Conservation (phyloP, 495 filamentous ascomycete species). For the Hamigera avellanea region DNA sequence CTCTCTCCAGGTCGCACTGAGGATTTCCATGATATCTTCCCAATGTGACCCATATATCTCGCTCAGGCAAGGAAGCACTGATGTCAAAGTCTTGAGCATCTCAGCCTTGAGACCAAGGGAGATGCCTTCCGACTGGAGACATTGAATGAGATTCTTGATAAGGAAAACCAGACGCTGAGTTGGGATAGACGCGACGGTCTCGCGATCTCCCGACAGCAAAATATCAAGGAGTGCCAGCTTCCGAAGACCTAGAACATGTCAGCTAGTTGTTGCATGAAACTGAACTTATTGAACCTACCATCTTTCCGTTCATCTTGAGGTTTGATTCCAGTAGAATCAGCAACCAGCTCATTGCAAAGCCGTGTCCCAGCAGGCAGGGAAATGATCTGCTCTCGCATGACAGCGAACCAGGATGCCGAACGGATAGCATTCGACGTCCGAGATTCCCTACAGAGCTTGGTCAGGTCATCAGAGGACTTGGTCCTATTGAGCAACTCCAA, state of each 20-base stretch:
- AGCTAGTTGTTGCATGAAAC: constrained; percentile 3
- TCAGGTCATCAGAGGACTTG: constrained; percentile 22
- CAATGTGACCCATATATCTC: constrained; percentile 82
- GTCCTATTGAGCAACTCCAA: constrained; percentile 11
- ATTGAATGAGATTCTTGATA: constrained; percentile 62
- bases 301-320: constrained; percentile 21
- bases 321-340: constrained; percentile 45
- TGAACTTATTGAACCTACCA: constrained; percentile 21
- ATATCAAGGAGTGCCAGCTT: constrained; percentile 48
- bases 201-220: constrained; percentile 40
- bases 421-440: constrained; percentile 27
- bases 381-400: constrained; percentile 22
- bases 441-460: constrained; percentile 23
- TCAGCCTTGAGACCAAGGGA: constrained; percentile 28
- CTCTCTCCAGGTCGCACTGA: constrained; percentile 43
- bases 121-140: constrained; percentile 44
- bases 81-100: constrained; percentile 50
- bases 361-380: constrained; percentile 26
- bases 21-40: constrained; percentile 50
- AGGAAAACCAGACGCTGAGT: constrained; percentile 76
- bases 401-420: constrained; percentile 28
- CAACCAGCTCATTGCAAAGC: constrained; percentile 48
- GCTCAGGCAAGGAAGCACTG: constrained; percentile 57
- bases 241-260: constrained; percentile 28
- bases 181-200: constrained; percentile 44